These are phyloP conservation scores for Populus deltoides DNA, from an alignment of 345 rosid species.

Conservation along the genomic window DNA sequence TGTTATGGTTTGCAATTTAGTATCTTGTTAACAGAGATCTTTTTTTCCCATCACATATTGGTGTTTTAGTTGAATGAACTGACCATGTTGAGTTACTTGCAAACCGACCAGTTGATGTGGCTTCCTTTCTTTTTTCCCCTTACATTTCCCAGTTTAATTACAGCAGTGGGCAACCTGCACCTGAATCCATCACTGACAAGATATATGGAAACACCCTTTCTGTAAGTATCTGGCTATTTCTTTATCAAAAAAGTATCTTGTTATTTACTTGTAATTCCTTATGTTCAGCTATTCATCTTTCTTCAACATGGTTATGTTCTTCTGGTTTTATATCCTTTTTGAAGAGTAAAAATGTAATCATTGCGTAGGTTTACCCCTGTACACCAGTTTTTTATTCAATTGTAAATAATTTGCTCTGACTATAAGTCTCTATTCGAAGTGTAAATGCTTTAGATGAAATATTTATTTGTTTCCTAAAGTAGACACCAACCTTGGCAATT, in stretches of 20 bases:
- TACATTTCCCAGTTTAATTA: conserved; percentile 65
- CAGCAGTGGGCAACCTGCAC: conserved; percentile 96
- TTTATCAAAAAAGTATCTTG: background rate
- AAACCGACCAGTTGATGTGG: conserved; percentile 1
- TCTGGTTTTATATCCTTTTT: background rate
- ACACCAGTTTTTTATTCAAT: background rate
- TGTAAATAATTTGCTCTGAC: background rate
- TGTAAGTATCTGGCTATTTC: conserved; percentile 48
- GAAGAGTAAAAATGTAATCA: background rate
- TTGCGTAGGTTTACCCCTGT: background rate
- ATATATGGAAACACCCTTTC: conserved; percentile 93
- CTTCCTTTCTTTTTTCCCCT: conserved; percentile 1
- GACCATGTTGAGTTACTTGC: background rate
- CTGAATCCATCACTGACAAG: conserved; percentile 88
- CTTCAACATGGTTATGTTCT: background rate
- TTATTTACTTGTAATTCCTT: background rate
- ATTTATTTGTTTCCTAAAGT: background rate
- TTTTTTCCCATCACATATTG: background rate
- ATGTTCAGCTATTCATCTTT: background rate
- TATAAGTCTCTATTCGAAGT: no score
- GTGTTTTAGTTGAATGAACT: background rate
- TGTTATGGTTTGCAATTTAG: background rate
- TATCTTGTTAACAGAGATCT: background rate
- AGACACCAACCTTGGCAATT: background rate
- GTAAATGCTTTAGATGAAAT: background rate